Base-by-base conservation (phyloP, 2,329 filamentous ascomycete genomes). In the Colletotrichum lentis region DNA sequence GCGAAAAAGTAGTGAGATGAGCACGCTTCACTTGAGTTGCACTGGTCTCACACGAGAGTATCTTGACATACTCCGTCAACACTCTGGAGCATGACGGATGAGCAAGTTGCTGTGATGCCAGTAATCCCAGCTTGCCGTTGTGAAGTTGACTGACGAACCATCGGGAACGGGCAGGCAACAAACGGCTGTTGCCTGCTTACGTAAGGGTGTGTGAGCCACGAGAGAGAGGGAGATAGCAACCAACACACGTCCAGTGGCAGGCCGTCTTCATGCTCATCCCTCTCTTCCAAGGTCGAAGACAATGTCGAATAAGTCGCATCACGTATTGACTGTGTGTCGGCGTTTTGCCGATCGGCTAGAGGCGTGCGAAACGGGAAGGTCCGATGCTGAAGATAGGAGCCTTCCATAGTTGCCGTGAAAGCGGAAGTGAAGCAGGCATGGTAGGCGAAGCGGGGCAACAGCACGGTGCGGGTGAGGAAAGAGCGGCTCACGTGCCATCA, bases 381-480 rank as follows among this genome's bases (percentile, higher is more conserved):
- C 43, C 56, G 43, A 46, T 14, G 3, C 12, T 58, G 27, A 35
- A 58, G 43, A 47, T 24, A 53, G 35, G 50, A 24, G 8, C 24
- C 18, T 6, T 12, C 24, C 20, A 12, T 46, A 12, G 27, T 24
- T 7, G 14, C 16, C 31, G 52, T 31, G 41, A 43, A 16, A 12
- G 31, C 12, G 47, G 59, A 43, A 55, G 53, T 53, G 46, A 47
- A 27, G 59, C 39, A 44, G 50, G 46, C 2, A 18, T 2, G 14
- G 24, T n/a, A 18, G 24, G 16, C 49, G n/a, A 24, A n/a, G 61
- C 61, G 65, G 62, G 49, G 62, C 56, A 55, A 16, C 49, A 11
- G n/a, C n/a, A n/a, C n/a, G n/a, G n/a, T n/a, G n/a, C n/a, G n/a
- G 18, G 50, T 22, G 47, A 20, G 24, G n/a, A 16, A 47, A 18